A percentile compares a stretch with the other conserved stretches of the same genome.
Evolutionary conservation across 2,329 filamentous ascomycete genomes (phyloP).

Genomic region (Grosmannia clavigera): DNA sequence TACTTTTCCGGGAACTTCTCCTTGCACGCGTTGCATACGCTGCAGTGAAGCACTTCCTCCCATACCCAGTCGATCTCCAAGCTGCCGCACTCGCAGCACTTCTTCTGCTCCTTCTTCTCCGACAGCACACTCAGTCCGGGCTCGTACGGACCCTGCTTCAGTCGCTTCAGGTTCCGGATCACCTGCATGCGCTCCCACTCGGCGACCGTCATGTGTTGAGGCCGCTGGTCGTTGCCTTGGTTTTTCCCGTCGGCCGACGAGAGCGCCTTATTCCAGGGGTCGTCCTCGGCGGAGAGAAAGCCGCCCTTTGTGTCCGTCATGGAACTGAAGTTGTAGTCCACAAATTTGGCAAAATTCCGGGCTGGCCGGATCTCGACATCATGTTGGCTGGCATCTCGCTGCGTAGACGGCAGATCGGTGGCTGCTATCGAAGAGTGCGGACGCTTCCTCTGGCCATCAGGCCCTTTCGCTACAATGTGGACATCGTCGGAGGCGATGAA

Average conservation of each 20-base stretch:
- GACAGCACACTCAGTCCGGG: constrained; percentile 69
- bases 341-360: constrained; percentile 82
- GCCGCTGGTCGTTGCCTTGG: constrained; percentile 40
- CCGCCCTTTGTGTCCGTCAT: constrained; percentile 98
- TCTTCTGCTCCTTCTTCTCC: constrained; percentile 51
- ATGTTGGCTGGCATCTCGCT: constrained; percentile 49
- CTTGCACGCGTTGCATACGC: constrained; percentile 75
- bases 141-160: constrained; percentile 74
- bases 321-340: constrained; percentile 95
- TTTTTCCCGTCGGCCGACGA: constrained; percentile 28
- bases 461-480: constrained; percentile 29
- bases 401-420: constrained; percentile 38
- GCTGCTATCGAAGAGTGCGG: constrained; percentile 51
- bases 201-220: constrained; percentile 74
- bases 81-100: constrained; percentile 70
- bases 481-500: constrained; percentile 60
- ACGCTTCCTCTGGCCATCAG: constrained; percentile 45
- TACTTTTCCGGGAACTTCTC: constrained; percentile 87
- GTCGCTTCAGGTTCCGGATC: constrained; percentile 56
- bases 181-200: constrained; percentile 86
- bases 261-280: constrained; percentile 75
- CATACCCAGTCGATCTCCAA: constrained; percentile 92
- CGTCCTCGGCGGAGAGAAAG: constrained; percentile 81
- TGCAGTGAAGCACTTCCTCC: constrained; percentile 69
- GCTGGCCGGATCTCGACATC: constrained; percentile 53